Evolutionary conservation across 2,329 filamentous ascomycete species (phyloP), one percentile per base, ranked within the genome.

Genomic region (Ophiostoma perfectum): DNA sequence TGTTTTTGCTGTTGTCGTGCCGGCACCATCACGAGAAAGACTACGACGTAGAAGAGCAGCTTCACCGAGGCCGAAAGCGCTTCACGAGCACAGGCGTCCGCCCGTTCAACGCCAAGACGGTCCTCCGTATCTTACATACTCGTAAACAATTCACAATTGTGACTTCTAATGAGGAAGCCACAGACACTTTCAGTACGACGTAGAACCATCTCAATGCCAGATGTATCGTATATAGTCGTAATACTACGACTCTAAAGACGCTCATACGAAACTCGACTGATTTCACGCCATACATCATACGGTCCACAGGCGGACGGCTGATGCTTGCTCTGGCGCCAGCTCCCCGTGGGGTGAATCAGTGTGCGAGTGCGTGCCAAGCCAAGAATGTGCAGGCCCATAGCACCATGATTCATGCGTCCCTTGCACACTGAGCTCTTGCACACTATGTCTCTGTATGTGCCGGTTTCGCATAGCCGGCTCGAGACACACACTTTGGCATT

Each of bases 271-370:
- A 55, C 18, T 18, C 9, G 49, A 55, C 49, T 27, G 49, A 55
- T n/a, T 18, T 55, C 49, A 55, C 27, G 49, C 49, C 49, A 55
- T 55, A 27, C 9, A 55, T 55, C 49, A 55, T 55, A 55, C 49
- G 49, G 49, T 27, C 49, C 49, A 18, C 18, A 55, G 27, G 27
- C 27, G 27, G 27, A 27, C 27, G 27, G 27, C 11, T 36, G 49
- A 55, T 55, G 49, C 49, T 55, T 55, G 8, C 5, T 9, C 18
- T 4, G n/a, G 49, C 27, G 5, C 4, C 5, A 9, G n/a, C 49
- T 55, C 49, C 49, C 49, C 49, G 49, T 55, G 49, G 49, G 49
- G 49, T 55, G 49, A 27, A 55, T 55, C 27, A 27, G 49, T 55
- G 11, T 55, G 49, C 18, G 49, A 55, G n/a, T 55, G n/a, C 49